These are phyloP conservation scores for Cladosporium cucumerinum DNA, from an alignment of 2,329 filamentous ascomycete genomes.

Conservation along the genomic window DNA sequence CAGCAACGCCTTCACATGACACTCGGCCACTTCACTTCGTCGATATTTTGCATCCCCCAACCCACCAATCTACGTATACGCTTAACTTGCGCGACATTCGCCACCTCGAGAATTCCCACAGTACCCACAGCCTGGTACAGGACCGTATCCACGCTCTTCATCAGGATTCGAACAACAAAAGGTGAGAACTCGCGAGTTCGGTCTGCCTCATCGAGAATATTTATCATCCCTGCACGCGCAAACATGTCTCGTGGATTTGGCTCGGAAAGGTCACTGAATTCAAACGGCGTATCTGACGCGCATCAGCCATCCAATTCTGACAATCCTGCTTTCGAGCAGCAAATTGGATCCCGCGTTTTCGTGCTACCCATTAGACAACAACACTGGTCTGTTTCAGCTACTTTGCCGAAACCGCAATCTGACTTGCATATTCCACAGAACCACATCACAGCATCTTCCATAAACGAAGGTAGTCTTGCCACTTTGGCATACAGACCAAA, in stretches of 20 bases:
- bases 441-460: neutral
- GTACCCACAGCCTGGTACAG: neutral
- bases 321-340: neutral
- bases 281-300: neutral
- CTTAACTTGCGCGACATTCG: neutral
- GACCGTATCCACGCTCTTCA: neutral
- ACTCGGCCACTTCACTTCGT: neutral
- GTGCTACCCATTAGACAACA: neutral
- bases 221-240: neutral
- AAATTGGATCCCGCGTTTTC: neutral
- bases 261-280: neutral
- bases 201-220: neutral
- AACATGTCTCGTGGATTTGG: neutral
- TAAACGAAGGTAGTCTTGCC: neutral
- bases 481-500: conserved; percentile 2
- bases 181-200: conserved; percentile 1
- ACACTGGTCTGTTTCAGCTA: neutral
- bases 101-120: neutral
- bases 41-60: neutral
- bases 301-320: neutral
- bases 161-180: neutral
- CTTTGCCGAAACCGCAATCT: neutral
- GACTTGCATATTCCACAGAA: neutral
- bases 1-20: neutral
- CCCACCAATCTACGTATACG: neutral